These are phyloP conservation scores for Fagopyrum homotropicum DNA, from an alignment of 148 eudicot genomes.

Conservation along the genomic window DNA sequence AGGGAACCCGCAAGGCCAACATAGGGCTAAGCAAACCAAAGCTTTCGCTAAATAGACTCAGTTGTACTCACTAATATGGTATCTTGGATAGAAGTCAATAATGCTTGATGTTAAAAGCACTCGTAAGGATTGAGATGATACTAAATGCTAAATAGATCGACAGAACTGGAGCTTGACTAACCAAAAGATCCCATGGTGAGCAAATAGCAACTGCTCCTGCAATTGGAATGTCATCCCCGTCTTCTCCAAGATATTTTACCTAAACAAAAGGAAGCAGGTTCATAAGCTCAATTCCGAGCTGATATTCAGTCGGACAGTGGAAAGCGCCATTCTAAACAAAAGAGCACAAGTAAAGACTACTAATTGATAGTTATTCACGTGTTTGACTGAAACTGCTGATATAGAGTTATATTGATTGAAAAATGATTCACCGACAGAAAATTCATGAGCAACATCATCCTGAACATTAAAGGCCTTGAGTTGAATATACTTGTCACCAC, in stretches of 20 bases:
- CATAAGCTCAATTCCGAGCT: background rate
- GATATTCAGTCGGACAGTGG: background rate
- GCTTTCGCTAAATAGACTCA: background rate
- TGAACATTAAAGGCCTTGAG: background rate
- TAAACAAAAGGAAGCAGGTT: conserved; percentile 18
- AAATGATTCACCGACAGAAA: background rate
- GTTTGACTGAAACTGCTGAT: background rate
- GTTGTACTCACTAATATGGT: background rate
- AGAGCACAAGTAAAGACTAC: background rate
- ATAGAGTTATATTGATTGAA: background rate
- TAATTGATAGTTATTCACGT: too few relatives aligned
- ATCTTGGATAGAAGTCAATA: background rate
- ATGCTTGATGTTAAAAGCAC: background rate
- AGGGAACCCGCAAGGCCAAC: background rate
- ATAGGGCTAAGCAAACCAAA: background rate
- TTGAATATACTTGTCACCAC: background rate
- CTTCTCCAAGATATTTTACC: conserved; percentile 97
- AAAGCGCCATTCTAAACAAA: background rate
- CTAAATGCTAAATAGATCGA: background rate
- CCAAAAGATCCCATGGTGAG: conserved; percentile 99
- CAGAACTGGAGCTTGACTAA: conserved; percentile 22
- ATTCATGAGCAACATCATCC: background rate
- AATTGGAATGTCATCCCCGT: conserved; percentile 73
- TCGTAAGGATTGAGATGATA: too few relatives aligned
- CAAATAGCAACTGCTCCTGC: conserved; percentile 89